These are phyloP conservation scores for Microbotryum intermedium DNA, from an alignment of 1,284 basidiomycete species.

Conservation along the genomic window DNA sequence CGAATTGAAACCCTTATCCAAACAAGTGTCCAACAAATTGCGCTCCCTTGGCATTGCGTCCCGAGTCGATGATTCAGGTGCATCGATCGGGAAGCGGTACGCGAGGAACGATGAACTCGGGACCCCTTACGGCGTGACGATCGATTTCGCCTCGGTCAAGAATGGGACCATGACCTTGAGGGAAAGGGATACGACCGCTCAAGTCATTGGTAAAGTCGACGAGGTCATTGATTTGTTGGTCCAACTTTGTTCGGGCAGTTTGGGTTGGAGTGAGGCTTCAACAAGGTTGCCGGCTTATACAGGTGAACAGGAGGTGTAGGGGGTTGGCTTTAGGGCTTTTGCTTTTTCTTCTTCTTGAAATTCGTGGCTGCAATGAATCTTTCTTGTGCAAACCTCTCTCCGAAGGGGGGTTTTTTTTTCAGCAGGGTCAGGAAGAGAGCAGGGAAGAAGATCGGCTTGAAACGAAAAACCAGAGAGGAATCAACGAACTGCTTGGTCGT, in stretches of 20 bases:
- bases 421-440: too few species aligned
- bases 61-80: conserved; percentile 89
- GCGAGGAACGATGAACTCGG: conserved; percentile 97
- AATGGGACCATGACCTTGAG: conserved; percentile 84
- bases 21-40: conserved; percentile 78
- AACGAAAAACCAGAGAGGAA: too few species aligned
- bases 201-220: conserved; percentile 86
- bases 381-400: too few species aligned
- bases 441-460: too few species aligned
- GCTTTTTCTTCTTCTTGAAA: too few species aligned
- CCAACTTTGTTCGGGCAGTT: conserved; percentile 46
- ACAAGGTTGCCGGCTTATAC: conserved; percentile 67
- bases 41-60: conserved; percentile 81
- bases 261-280: conserved; percentile 73
- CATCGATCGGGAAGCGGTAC: conserved; percentile 93
- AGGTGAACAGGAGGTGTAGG: conserved; percentile 74
- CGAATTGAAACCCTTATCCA: conserved; percentile 74
- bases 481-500: too few species aligned
- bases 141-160: conserved; percentile 90
- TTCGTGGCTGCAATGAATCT: too few species aligned
- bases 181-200: conserved; percentile 89
- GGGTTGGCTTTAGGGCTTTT: background rate
- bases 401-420: too few species aligned
- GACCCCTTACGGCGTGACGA: conserved; percentile 89
- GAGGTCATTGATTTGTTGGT: conserved; percentile 71